Evolutionary conservation across 495 filamentous ascomycete species (phyloP), one percentile per base, ranked within the genome.

Genomic region (Penicillium macrosclerotiorum): DNA sequence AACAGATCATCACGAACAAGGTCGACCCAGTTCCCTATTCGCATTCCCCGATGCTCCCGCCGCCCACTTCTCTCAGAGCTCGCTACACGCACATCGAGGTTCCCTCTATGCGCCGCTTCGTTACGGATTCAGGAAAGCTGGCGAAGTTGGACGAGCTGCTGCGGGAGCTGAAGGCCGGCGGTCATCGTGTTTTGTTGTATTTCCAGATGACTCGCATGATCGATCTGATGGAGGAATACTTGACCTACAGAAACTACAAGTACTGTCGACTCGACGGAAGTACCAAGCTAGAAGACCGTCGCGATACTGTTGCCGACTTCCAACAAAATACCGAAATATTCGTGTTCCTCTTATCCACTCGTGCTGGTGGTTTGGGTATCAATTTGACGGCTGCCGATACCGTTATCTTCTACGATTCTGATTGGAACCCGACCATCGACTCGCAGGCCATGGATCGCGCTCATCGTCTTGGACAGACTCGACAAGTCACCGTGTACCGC

Each of bases 151-250:
- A 99, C 66, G 75, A 88, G 42, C 79, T 99, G 17, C 75, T 99
- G 22, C 82, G 83, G 34, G 75, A 90, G 56, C 81, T 99, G 44
- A 99, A 97, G 74, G 83, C 91, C 41, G 87, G 83, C 33, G 87
- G 87, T 33, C 93, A 99, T 57, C 90, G 93, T 57, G 93, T 99
- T 13, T 80, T 99, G 6, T 75, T 99, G n/a, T 99, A 99, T 75
- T 99, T 99, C 84, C 93, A 99, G 71, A 99, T 99, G 93, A 99
- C 93, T n/a, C 84, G 88, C 55, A 99, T 99, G 93, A 97, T 99
- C 60, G 93, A 99, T 60, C 72, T 99, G 26, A 96, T 96, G 86
- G 93, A 99, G 59, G 93, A 99, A 67, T 99, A 97, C 59, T 77
- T 99, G 30, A 97, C 93, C 3, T 97, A 96, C 71, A 85, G 93